Conservation (phyloP, 306 rosid species). For the Quercus aquifolioides region DNA sequence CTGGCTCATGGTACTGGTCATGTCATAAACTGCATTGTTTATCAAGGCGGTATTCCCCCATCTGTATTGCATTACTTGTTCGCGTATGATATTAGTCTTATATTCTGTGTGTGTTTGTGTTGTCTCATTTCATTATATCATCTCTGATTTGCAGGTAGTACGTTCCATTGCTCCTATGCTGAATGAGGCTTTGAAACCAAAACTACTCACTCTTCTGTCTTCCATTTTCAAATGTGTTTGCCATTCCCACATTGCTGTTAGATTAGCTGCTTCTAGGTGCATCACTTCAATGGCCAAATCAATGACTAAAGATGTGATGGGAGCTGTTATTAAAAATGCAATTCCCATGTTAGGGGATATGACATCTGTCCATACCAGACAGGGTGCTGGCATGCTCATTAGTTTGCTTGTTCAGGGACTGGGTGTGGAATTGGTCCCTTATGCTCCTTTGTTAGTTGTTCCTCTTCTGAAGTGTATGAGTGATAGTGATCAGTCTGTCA, state of each 20-base stretch:
- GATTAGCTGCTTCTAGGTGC: slow-evolving; percentile 93
- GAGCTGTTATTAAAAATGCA: slow-evolving; percentile 37
- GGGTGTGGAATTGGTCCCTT: too few relatives aligned
- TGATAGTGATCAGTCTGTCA: slow-evolving; percentile 90
- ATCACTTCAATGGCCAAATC: slow-evolving; percentile 95
- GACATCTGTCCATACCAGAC: too few relatives aligned
- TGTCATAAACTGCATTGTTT: background rate
- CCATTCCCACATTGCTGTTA: slow-evolving; percentile 84
- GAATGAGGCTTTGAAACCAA: slow-evolving; percentile 72
- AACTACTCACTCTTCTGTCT: slow-evolving; percentile 79
- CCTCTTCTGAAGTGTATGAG: slow-evolving; percentile 86
- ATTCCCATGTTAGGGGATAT: too few relatives aligned
- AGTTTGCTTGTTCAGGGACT: too few relatives aligned
- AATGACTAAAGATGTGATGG: slow-evolving; percentile 76
- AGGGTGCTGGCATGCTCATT: too few relatives aligned
- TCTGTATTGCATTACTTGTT: background rate
- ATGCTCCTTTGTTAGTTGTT: too few relatives aligned
- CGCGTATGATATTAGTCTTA: background rate
- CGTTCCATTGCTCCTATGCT: slow-evolving; percentile 70
- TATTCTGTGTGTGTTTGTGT: background rate
- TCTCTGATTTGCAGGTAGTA: slow-evolving; percentile 54
- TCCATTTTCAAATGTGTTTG: slow-evolving; percentile 75
- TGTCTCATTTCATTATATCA: background rate
- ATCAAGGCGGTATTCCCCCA: background rate
- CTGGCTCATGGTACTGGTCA: too few relatives aligned